Evolutionary conservation across 2,329 filamentous ascomycete genomes (phyloP).

Genomic region (Colletotrichum endophyticum): DNA sequence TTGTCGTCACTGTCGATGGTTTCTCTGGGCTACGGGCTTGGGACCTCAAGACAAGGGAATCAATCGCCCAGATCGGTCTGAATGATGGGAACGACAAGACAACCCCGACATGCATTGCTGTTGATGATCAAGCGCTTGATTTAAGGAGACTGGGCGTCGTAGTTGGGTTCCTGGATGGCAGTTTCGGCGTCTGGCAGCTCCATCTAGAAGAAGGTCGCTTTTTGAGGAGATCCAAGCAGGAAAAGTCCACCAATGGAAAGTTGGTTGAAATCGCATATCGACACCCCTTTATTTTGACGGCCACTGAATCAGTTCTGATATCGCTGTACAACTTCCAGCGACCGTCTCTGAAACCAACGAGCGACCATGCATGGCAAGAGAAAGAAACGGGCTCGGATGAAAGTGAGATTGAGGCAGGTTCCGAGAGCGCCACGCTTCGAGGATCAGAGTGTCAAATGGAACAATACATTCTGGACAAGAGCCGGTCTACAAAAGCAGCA

Average conservation of each 20-base stretch:
- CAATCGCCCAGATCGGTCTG: conserved; percentile 59
- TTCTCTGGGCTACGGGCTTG: conserved; percentile 77
- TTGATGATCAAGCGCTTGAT: conserved; percentile 58
- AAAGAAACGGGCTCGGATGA: not conserved
- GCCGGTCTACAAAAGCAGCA: not conserved
- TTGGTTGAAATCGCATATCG: conserved; percentile 75
- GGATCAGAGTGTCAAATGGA: conserved; percentile 3
- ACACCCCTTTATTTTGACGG: conserved; percentile 78
- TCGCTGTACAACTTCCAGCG: conserved; percentile 74
- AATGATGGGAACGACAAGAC: conserved; percentile 23
- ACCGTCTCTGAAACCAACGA: not conserved
- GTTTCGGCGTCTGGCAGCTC: conserved; percentile 73
- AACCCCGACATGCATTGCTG: conserved; percentile 66
- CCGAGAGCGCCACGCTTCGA: not conserved
- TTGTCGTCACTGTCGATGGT: conserved; percentile 78
- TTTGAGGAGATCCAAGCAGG: conserved; percentile 59
- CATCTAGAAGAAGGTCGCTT: conserved; percentile 50
- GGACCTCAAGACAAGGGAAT: conserved; percentile 68
- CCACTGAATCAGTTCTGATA: conserved; percentile 75
- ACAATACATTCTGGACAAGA: not conserved
- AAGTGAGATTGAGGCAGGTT: not conserved
- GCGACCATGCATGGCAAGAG: not conserved
- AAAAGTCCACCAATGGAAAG: conserved; percentile 66
- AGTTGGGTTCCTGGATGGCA: conserved; percentile 75
- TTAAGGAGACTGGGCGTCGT: conserved; percentile 61